These are phyloP conservation scores for Diaporthe amygdali DNA, from an alignment of 2,329 filamentous ascomycete species.

Conservation along the genomic window DNA sequence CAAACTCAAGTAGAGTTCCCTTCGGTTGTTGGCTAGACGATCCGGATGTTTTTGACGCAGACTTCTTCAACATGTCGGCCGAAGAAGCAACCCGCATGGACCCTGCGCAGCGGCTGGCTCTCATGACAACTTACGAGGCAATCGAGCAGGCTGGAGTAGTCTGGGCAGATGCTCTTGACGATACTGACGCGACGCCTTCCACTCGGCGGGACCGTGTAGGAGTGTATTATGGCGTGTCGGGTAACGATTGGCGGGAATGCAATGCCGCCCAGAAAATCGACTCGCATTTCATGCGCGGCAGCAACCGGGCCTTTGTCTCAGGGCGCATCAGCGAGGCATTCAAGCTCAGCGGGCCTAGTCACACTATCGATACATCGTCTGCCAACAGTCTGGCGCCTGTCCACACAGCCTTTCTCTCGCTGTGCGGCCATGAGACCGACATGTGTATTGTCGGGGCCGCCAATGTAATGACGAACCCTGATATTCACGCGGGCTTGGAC, in stretches of 20 bases:
- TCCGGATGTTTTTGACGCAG: conserved; percentile 15
- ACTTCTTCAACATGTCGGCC: conserved; percentile 22
- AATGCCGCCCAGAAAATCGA: conserved; percentile 50
- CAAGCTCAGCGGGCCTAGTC: conserved; percentile 36
- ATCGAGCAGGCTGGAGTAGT: conserved; percentile 51
- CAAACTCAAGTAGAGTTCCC: conserved; percentile 69
- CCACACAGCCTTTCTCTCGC: conserved; percentile 50
- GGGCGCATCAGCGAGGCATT: conserved; percentile 43
- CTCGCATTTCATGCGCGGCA: conserved; percentile 32
- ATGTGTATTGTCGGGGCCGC: conserved; percentile 67
- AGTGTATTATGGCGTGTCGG: conserved; percentile 69
- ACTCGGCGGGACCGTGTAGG: conserved; percentile 55
- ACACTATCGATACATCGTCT: conserved; percentile 45
- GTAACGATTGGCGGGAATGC: conserved; percentile 57
- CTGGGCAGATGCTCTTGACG: fast-evolving
- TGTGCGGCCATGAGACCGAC: conserved; percentile 67
- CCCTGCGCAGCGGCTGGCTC: conserved; percentile 4
- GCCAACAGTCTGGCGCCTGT: conserved; percentile 41
- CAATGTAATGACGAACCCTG: conserved; percentile 67
- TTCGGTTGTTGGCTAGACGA: conserved; percentile 8
- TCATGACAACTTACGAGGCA: conserved; percentile 19
- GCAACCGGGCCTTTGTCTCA: conserved; percentile 35
- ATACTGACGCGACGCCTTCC: conserved; percentile 24
- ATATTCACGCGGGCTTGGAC: conserved; percentile 66
- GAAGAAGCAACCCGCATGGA: conserved; percentile 20